Evolutionary conservation across 192 early-diverging fungal genomes (phyloP).

Genomic region (Backusella morwellensis): DNA sequence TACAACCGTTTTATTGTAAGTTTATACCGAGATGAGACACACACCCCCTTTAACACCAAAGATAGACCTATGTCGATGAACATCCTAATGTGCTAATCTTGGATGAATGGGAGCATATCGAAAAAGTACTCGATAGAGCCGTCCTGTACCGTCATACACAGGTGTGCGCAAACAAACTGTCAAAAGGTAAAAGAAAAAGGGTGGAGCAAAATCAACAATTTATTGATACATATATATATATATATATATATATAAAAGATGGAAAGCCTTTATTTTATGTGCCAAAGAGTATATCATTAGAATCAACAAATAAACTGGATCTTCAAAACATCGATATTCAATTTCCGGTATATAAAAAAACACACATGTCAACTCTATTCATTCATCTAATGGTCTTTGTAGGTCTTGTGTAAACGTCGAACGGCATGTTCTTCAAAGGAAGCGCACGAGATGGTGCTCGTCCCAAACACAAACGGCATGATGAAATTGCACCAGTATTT

Average conservation of each 20-base stretch:
- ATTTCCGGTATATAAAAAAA: conserved; percentile 16
- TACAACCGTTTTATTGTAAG: conserved; percentile 25
- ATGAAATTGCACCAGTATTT: conserved; percentile 5
- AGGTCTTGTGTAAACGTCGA: conserved; percentile 35
- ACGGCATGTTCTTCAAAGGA: conserved; percentile 34
- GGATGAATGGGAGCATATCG: conserved; percentile 17
- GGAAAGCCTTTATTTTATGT: conserved; percentile 11
- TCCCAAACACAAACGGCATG: conserved; percentile 16
- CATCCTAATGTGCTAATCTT: conserved; percentile 27
- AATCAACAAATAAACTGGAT: background rate
- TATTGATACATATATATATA: background rate
- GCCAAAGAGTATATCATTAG: conserved; percentile 1
- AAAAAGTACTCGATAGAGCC: conserved; percentile 19
- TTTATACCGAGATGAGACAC: background rate
- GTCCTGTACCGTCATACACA: background rate
- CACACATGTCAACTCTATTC: background rate
- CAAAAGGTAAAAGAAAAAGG: background rate
- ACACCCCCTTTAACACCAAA: background rate
- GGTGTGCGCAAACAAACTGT: background rate
- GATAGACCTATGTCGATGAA: conserved; percentile 12
- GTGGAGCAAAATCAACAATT: too few relatives aligned
- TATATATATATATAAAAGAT: background rate
- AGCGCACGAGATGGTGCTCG: conserved; percentile 36
- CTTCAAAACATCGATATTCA: background rate
- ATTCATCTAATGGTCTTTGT: background rate